Evolutionary conservation across 208 protist genomes (phyloP), one percentile per base, ranked within the genome.

Genomic region (Trypanosoma cruzi): DNA sequence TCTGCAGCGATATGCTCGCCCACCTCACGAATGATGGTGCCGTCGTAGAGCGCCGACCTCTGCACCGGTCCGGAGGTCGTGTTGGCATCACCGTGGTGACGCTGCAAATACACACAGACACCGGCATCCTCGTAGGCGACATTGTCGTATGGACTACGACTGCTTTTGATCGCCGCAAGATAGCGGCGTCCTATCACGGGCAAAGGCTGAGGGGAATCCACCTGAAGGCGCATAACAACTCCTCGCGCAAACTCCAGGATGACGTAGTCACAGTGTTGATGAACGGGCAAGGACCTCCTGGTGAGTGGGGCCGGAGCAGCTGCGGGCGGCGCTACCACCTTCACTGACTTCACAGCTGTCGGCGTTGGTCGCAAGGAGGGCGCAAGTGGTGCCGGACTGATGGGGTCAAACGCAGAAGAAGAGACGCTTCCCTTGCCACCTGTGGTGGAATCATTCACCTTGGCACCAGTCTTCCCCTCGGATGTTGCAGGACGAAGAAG

Each of bases 321-420:
- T 0, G 50, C 65, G 20, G 22, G 28, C 18, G 71, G 52, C 18
- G 64, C 4, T 28, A 68, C 7, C 2, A 64, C 49, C 48, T 34
- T 64, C 14, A 73, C 28, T 31, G 62, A 29, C 22, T 61, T 59
- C 4, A 44, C 71, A 0, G 73, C 37, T 7, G 72, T 68, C 13
- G 84, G 84, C 44, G 74, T 64, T 0, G 75, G 84, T 8, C 84
- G 84, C 66, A 77, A 64, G 32, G 84, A 86, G 22, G 84, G 84
- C 22, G 75, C 42, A n/a, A 79, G 70, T n/a, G 73, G 78, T 20
- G 58, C 42, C 31, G 55, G 13, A 68, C 37, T 56, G 32, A 37
- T 18, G 36, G 34, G 11, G 16, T 67, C 62, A 16, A 8, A 28
- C 13, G 46, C 29, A 54, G 22, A 32, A 54, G 22, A 32, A 49